phyloP scores from a whole-genome alignment of 768 basidiomycete species.

The Chiua virens region DNA sequence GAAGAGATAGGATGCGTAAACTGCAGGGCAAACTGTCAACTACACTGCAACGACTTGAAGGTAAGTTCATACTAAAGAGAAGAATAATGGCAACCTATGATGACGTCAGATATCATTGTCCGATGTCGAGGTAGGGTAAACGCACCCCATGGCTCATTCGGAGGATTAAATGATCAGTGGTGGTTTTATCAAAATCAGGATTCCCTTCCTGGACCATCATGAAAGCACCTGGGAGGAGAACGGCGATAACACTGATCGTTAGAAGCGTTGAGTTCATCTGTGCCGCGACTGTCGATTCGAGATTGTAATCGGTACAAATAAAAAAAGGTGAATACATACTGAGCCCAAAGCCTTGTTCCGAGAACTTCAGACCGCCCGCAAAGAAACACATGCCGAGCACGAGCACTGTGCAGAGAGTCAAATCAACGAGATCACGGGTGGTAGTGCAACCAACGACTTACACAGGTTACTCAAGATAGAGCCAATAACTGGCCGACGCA shows the following conservation, averaged over 20 bases:
- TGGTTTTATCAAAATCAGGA: conserved; percentile 11
- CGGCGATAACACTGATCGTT: conserved; percentile 73
- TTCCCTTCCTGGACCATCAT: conserved; percentile 45
- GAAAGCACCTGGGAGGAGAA: conserved; percentile 76
- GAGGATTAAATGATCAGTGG: conserved; percentile 47
- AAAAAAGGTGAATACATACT: conserved; percentile 43
- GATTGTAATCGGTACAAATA: background rate
- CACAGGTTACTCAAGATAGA: conserved; percentile 78
- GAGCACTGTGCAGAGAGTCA: conserved; percentile 49
- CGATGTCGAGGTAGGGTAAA: background rate
- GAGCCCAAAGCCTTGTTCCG: conserved; percentile 74
- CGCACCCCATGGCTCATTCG: conserved; percentile 77
- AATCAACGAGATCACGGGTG: background rate
- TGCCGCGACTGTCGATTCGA: conserved; percentile 51
- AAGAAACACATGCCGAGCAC: conserved; percentile 87
- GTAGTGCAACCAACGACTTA: conserved; percentile 27
- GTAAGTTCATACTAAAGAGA: conserved; percentile 59
- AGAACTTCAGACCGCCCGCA: conserved; percentile 73
- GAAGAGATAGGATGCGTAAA: conserved; percentile 69
- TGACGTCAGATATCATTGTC: conserved; percentile 5
- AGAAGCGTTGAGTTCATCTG: conserved; percentile 75
- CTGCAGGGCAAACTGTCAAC: conserved; percentile 35
- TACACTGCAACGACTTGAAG: background rate
- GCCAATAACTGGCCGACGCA: conserved; percentile 60
- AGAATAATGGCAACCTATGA: conserved; percentile 71